Percentiles rank a stretch among this genome's conserved stretches.
Conservation (phyloP, 1,284 basidiomycete genomes). For the Pseudozyma pruni region DNA sequence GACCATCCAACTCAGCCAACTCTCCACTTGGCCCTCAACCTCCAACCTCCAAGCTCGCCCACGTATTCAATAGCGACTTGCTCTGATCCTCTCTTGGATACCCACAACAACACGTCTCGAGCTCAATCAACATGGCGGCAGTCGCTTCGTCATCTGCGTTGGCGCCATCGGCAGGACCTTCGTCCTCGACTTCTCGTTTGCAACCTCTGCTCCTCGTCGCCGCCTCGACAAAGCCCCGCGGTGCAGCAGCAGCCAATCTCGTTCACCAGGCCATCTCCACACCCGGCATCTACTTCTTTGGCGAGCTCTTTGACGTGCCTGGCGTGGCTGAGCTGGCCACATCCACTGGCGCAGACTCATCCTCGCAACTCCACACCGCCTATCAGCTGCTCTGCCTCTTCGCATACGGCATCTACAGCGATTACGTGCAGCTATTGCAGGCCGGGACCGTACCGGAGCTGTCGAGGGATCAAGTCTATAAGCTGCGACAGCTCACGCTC, state of each 20-base stretch:
- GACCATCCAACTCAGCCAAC: conserved; percentile 10
- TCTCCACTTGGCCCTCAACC: conserved; percentile 8
- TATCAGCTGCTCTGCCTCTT: conserved; percentile 79
- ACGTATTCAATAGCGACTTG: no score
- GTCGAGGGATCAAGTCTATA: conserved; percentile 78
- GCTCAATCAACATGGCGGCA: conserved; percentile 26
- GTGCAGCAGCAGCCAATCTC: conserved; percentile 88
- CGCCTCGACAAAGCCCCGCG: conserved; percentile 80
- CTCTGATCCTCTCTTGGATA: no score
- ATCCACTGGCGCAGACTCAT: not conserved
- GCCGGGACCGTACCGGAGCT: conserved; percentile 66
- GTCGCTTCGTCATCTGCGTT: conserved; percentile 18
- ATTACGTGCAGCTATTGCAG: conserved; percentile 70
- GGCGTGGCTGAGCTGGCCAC: conserved; percentile 77
- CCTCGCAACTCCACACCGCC: conserved; percentile 47
- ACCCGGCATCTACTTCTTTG: conserved; percentile 87
- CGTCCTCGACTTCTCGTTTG: conserved; percentile 68
- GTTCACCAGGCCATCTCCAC: conserved; percentile 85
- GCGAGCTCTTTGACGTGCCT: conserved; percentile 82
- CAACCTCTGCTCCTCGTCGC: conserved; percentile 85
- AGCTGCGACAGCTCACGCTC: conserved; percentile 90
- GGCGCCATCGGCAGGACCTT: conserved; percentile 5
- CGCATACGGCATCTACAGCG: conserved; percentile 81
- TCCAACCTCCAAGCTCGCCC: not conserved
- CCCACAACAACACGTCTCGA: no score